A percentile compares a stretch with the other conserved stretches of the same genome.
These are phyloP conservation scores for Galeopsis tetrahit DNA, from an alignment of 257 asterid genomes.

Conservation along the genomic window DNA sequence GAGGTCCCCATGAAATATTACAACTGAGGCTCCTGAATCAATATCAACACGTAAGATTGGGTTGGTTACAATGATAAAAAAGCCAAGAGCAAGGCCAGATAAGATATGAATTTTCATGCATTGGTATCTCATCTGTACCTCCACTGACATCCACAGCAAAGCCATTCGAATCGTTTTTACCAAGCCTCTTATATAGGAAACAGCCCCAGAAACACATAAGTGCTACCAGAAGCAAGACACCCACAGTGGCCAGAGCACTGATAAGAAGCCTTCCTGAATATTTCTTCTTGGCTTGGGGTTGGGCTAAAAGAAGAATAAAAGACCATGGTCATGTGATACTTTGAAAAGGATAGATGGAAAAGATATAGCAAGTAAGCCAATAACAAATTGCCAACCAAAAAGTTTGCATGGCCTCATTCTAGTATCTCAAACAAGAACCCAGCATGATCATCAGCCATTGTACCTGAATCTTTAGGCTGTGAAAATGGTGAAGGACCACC, in stretches of 20 bases:
- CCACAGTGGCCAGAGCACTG: constrained; percentile 88
- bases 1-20: constrained; percentile 94
- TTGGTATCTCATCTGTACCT: constrained; percentile 56
- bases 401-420: not conserved
- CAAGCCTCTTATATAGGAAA: constrained; percentile 79
- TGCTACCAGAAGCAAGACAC: constrained; percentile 91
- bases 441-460: not conserved
- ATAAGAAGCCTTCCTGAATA: constrained; percentile 71
- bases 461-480: constrained; percentile 60
- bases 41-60: constrained; percentile 13
- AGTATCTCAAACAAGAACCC: constrained; percentile 12
- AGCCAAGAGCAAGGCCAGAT: not conserved
- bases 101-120: constrained; percentile 22
- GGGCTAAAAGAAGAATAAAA: constrained; percentile 45
- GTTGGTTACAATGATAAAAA: constrained; percentile 1
- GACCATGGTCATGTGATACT: constrained; percentile 28
- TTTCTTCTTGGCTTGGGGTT: constrained; percentile 61
- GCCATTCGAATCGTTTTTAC: constrained; percentile 70
- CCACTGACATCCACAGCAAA: constrained; percentile 81
- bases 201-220: constrained; percentile 98
- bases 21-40: constrained; percentile 88
- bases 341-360: constrained; percentile 16
- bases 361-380: not conserved
- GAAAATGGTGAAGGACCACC: constrained; percentile 48
- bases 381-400: constrained; percentile 7